Conservation (phyloP, 2,329 filamentous ascomycete species). For the Sclerotinia minor region DNA sequence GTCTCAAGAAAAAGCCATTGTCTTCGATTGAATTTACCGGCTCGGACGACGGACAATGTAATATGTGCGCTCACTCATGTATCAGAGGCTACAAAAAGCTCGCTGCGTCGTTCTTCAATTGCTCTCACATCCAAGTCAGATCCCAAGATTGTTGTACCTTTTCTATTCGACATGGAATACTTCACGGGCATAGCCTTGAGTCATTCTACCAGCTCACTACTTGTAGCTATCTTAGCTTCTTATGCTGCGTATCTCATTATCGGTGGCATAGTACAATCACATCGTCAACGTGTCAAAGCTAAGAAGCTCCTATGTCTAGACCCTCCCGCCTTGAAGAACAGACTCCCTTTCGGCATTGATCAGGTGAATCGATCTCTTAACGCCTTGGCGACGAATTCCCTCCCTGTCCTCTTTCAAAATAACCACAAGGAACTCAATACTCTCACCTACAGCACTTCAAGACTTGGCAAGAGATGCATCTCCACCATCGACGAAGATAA, state of each 20-base stretch:
- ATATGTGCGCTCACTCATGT: background rate
- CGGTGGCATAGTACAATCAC: conserved; percentile 13
- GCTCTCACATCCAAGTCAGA: background rate
- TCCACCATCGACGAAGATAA: conserved; percentile 47
- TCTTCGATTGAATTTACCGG: background rate
- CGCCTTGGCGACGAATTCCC: conserved; percentile 33
- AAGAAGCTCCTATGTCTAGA: conserved; percentile 36
- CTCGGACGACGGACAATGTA: background rate
- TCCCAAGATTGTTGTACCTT: background rate
- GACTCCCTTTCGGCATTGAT: conserved; percentile 37
- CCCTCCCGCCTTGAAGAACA: conserved; percentile 31
- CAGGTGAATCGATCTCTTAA: conserved; percentile 33
- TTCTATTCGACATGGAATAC: background rate
- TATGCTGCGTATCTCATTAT: conserved; percentile 8
- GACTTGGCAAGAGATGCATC: conserved; percentile 31
- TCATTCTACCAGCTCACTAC: background rate
- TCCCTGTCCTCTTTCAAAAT: conserved; percentile 39
- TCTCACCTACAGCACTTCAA: conserved; percentile 34
- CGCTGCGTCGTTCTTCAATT: background rate
- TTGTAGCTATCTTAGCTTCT: background rate
- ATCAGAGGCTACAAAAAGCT: background rate
- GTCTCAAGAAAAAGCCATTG: background rate
- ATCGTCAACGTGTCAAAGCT: conserved; percentile 32
- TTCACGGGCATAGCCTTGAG: background rate
- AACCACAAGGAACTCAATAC: conserved; percentile 41